These are phyloP conservation scores for Cyberlindnera mycetangii DNA, from an alignment of 805 yeast species.

Conservation along the genomic window DNA sequence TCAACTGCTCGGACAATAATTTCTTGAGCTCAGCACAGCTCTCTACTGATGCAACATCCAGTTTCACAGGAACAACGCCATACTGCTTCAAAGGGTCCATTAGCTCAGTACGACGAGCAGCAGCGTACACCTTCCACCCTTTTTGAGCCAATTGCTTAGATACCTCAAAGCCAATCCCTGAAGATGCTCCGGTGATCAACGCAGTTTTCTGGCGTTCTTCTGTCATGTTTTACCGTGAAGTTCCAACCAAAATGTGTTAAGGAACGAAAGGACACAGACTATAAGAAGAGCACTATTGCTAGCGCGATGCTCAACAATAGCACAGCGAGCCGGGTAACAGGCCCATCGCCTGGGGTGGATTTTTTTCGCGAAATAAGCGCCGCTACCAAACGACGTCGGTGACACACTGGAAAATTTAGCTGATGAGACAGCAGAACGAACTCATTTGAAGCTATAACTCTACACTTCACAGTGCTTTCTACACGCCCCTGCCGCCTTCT, in stretches of 20 bases:
- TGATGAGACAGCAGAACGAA: background rate
- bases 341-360: background rate
- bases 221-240: background rate
- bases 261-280: too few species aligned
- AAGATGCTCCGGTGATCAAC: conserved; percentile 53
- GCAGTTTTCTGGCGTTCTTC: conserved; percentile 26
- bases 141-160: conserved; percentile 47
- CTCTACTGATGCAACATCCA: conserved; percentile 57
- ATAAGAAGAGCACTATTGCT: too few species aligned
- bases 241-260: too few species aligned
- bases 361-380: too few species aligned
- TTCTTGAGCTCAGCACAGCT: conserved; percentile 44
- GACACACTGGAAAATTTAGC: conserved; percentile 1
- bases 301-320: too few species aligned
- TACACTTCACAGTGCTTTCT: conserved; percentile 2
- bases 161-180: conserved; percentile 51
- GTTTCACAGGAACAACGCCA: conserved; percentile 41
- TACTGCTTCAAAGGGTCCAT: conserved; percentile 48
- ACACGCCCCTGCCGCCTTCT: conserved; percentile 1
- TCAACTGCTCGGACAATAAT: conserved; percentile 36
- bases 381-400: too few species aligned
- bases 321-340: too few species aligned
- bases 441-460: too few species aligned
- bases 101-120: conserved; percentile 63
- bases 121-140: conserved; percentile 65